Conservation (phyloP, 2,329 filamentous ascomycete genomes). For the Zymoseptoria pseudotritici region DNA sequence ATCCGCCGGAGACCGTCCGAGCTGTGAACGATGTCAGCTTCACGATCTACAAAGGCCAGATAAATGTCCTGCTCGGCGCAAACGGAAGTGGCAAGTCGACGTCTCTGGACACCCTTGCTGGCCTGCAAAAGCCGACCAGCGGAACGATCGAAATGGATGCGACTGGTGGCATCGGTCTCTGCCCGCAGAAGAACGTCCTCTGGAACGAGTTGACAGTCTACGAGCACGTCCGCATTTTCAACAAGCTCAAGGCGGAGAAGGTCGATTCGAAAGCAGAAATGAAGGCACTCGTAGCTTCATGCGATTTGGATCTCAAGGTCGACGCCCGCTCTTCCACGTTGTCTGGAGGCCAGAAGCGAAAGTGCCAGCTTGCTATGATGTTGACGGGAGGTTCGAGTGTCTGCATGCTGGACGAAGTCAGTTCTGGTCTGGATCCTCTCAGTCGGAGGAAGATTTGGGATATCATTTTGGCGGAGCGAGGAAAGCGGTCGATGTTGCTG, state of each 20-base stretch:
- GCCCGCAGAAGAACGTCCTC: slow-evolving; percentile 84
- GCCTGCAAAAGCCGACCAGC: slow-evolving; percentile 65
- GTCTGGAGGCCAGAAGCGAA: slow-evolving; percentile 86
- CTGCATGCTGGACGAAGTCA: slow-evolving; percentile 88
- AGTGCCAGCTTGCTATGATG: slow-evolving; percentile 91
- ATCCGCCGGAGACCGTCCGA: slow-evolving; percentile 57
- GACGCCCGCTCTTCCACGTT: slow-evolving; percentile 67
- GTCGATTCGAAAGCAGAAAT: slow-evolving; percentile 57
- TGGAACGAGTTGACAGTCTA: slow-evolving; percentile 81
- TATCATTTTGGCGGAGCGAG: slow-evolving; percentile 78
- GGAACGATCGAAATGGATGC: slow-evolving; percentile 70
- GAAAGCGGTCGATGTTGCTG: slow-evolving; percentile 71
- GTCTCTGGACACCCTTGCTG: slow-evolving; percentile 77
- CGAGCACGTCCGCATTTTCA: slow-evolving; percentile 78
- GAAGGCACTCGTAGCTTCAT: slow-evolving; percentile 55
- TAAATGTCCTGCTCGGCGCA: slow-evolving; percentile 76
- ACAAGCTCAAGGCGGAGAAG: slow-evolving; percentile 62
- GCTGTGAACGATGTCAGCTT: slow-evolving; percentile 71
- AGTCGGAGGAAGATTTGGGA: slow-evolving; percentile 90
- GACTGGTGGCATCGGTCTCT: slow-evolving; percentile 71
- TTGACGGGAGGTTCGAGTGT: slow-evolving; percentile 81
- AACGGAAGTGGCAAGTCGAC: slow-evolving; percentile 88
- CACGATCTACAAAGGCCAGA: slow-evolving; percentile 67
- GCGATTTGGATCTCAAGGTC: slow-evolving; percentile 70
- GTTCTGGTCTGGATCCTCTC: slow-evolving; percentile 78